Evolutionary conservation across 2,329 filamentous ascomycete species (phyloP).

Genomic region (Lithohypha guttulata): DNA sequence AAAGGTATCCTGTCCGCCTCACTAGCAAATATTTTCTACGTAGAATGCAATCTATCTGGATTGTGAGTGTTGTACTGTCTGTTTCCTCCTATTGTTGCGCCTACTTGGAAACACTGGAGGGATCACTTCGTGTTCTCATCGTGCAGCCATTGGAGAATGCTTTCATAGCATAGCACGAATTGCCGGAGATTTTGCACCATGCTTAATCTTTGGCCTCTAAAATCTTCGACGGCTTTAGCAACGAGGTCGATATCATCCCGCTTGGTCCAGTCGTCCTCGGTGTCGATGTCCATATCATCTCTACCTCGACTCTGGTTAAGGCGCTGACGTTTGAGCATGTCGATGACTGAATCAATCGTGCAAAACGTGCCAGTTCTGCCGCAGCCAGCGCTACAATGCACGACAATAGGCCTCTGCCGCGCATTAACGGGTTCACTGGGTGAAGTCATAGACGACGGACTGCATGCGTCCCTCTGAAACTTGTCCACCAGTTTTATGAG

Average conservation of each 20-base stretch:
- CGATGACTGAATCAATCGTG: slow-evolving; percentile 88
- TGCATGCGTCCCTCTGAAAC: slow-evolving; percentile 39
- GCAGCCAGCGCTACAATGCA: slow-evolving; percentile 93
- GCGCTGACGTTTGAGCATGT: slow-evolving; percentile 86
- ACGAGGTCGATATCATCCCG: slow-evolving; percentile 67
- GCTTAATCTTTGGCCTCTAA: slow-evolving; percentile 74
- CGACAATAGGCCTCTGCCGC: slow-evolving; percentile 60
- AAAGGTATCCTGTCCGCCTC: no score
- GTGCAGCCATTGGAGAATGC: slow-evolving; percentile 71
- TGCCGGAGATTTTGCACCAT: slow-evolving; percentile 95
- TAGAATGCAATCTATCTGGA: no score
- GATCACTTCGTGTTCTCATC: slow-evolving; percentile 4
- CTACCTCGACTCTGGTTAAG: slow-evolving; percentile 23
- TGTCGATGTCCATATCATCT: slow-evolving; percentile 23
- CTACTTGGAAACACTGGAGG: no score
- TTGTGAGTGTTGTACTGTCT: no score
- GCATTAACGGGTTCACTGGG: slow-evolving; percentile 49
- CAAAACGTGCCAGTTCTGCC: slow-evolving; percentile 94
- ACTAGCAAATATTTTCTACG: no score
- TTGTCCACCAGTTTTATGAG: slow-evolving; percentile 80
- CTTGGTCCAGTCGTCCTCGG: slow-evolving; percentile 51
- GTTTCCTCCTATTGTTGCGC: no score
- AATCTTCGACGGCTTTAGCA: slow-evolving; percentile 79
- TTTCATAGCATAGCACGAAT: slow-evolving; percentile 94
- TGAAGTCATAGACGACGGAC: slow-evolving; percentile 30